Base-by-base conservation (phyloP, 2,329 filamentous ascomycete genomes). In the Tothia fuscella region DNA sequence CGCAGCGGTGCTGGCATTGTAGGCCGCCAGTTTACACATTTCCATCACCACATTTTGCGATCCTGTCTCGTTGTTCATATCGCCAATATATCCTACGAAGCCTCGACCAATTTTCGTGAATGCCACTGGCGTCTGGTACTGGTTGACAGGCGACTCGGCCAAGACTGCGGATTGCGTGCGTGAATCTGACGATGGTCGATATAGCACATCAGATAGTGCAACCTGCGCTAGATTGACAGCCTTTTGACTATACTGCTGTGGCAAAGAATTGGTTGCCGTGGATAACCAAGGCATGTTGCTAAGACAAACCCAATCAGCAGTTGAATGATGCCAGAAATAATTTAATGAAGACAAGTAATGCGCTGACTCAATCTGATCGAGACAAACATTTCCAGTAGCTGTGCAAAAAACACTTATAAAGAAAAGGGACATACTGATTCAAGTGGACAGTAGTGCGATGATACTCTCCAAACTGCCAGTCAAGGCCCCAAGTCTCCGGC, bases 21-120 rank as follows among this genome's bases (percentile, higher is more conserved):
- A 26, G 6, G 36, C 22, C 10, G 36, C 36, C 5, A 41, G 26
- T 24, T 29, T 24, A 24, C 38, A 41, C 2, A 37, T 34, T 13
- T 34, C 38, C 26, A 41, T 31, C 19, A 41, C 30, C 4, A 41
- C 30, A 2, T 37, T 31, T 16, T 41, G 38, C 26, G 38, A 33
- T 6, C 30, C 38, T 6, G 26, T n/a, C 30, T 41, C 38, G 30
- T 41, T 41, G 30, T 41, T 41, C n/a, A 42, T 32, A 19, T 42
- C 40, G 14, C 40, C 40, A 5, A 38, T 14, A 25, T 42, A 42
- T 28, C 31, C 22, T 22, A 42, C 17, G 12, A 21, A 42, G 14
- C 40, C 40, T 6, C 13, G 2, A 3, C 31, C 31, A 31, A 38
- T 17, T 17, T 37, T 38, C 14, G 16, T 13, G 20, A 42, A 42